These are phyloP conservation scores for Fusarium tricinctum DNA, from an alignment of 2,329 filamentous ascomycete genomes.

Conservation along the genomic window DNA sequence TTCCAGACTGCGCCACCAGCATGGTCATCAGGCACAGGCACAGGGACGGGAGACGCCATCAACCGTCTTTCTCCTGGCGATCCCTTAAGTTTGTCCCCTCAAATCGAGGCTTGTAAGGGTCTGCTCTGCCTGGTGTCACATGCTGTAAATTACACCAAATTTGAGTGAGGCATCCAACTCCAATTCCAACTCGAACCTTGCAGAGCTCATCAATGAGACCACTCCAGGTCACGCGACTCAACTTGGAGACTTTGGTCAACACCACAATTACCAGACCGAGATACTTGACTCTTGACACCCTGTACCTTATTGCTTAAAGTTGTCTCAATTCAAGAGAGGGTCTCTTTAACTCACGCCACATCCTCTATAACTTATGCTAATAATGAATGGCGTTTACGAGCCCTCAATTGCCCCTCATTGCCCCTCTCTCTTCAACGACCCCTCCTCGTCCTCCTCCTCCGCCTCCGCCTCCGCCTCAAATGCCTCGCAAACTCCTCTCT, in stretches of 20 bases:
- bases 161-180: constrained; percentile 8
- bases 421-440: constrained; percentile 23
- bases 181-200: constrained; percentile 4
- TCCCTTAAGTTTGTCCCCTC: constrained; percentile 7
- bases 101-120: not conserved
- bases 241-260: not conserved
- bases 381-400: not conserved
- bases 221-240: constrained; percentile 12
- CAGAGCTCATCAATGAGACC: not conserved
- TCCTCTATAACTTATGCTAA: constrained; percentile 8
- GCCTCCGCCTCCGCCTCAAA: constrained; percentile 5
- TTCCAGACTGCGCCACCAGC: constrained; percentile 34
- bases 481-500: constrained; percentile 4
- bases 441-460: constrained; percentile 26
- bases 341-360: constrained; percentile 31
- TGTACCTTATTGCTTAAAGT: not conserved
- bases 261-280: not conserved
- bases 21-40: constrained; percentile 33
- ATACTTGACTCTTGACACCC: not conserved
- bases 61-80: constrained; percentile 26
- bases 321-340: not conserved
- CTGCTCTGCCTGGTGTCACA: too few species aligned
- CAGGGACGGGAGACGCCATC: constrained; percentile 16
- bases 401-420: constrained; percentile 19
- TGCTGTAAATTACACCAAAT: constrained; percentile 4